A percentile compares a stretch with the other conserved stretches of the same genome.
phyloP scores from a whole-genome alignment of 139 green algal genomes.

The Picochlorum sp. region DNA sequence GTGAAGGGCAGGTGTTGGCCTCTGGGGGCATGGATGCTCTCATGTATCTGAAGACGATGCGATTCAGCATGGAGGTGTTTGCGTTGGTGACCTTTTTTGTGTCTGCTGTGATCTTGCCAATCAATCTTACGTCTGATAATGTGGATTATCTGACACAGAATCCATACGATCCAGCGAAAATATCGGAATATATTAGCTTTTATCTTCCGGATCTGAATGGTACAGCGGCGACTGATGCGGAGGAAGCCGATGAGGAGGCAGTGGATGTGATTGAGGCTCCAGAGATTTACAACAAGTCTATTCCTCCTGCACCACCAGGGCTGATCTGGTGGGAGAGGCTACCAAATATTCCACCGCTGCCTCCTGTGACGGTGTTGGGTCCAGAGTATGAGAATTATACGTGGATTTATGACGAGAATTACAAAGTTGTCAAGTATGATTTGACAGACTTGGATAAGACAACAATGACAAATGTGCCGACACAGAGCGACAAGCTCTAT shows the following conservation, averaged over 20 bases:
- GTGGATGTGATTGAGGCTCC: slow-evolving; percentile 5
- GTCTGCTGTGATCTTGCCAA: slow-evolving; percentile 2
- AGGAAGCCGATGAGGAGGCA: neutral
- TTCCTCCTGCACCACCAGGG: slow-evolving; percentile 25
- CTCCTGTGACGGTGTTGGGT: neutral
- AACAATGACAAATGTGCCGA: slow-evolving; percentile 1
- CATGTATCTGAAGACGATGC: slow-evolving; percentile 2
- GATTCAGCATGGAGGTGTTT: slow-evolving; percentile 2
- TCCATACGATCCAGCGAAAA: neutral
- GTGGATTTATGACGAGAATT: slow-evolving; percentile 6
- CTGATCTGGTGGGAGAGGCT: slow-evolving; percentile 40
- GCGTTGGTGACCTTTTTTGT: neutral
- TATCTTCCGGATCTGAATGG: neutral
- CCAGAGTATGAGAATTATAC: neutral
- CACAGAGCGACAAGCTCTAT: neutral
- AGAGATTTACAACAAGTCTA: slow-evolving; percentile 26
- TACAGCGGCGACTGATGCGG: neutral
- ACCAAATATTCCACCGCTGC: slow-evolving; percentile 9
- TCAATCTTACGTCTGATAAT: neutral
- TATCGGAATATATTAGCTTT: neutral
- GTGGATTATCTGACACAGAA: neutral
- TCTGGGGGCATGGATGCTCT: slow-evolving; percentile 3
- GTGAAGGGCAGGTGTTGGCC: neutral
- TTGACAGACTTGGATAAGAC: slow-evolving; percentile 12
- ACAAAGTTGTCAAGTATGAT: slow-evolving; percentile 2